Percentiles rank a stretch among this genome's conserved stretches.
Evolutionary conservation across 2,329 filamentous ascomycete genomes (phyloP).

Genomic region (Ophiostoma ips): DNA sequence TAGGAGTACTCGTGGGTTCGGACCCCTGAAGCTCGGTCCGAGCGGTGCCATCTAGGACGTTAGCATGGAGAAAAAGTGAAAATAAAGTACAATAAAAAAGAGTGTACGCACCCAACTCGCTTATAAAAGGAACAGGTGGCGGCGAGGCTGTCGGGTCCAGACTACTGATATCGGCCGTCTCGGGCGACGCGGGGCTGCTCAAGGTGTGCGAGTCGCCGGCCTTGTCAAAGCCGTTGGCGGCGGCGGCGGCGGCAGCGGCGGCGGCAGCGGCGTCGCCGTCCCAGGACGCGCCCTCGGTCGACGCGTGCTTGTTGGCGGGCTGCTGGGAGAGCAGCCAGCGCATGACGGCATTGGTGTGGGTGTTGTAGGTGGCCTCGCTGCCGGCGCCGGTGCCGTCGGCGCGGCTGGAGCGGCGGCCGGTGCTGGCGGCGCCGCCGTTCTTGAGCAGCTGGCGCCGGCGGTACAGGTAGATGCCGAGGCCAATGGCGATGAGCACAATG

Average conservation of each 20-base stretch:
- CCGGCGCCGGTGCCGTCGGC: constrained; percentile 19
- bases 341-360: constrained; percentile 31
- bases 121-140: not conserved
- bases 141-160: not conserved
- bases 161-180: constrained; percentile 20
- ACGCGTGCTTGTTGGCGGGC: constrained; percentile 26
- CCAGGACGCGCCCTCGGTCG: constrained; percentile 29
- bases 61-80: no score
- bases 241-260: no score
- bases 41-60: no score
- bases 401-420: constrained; percentile 8
- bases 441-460: constrained; percentile 32
- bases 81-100: no score
- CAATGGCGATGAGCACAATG: constrained; percentile 37
- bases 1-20: no score
- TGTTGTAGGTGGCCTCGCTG: constrained; percentile 31
- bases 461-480: constrained; percentile 39
- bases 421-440: constrained; percentile 1
- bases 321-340: constrained; percentile 40
- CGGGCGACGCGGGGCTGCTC: constrained; percentile 21
- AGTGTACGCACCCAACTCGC: not conserved
- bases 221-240: not conserved
- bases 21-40: no score
- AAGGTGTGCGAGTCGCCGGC: not conserved
- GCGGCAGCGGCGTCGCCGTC: no score